A percentile compares a stretch with the other conserved stretches of the same genome.
Evolutionary conservation across 192 early-diverging fungal genomes (phyloP).

Genomic region (Hyaloraphidium curvatum): DNA sequence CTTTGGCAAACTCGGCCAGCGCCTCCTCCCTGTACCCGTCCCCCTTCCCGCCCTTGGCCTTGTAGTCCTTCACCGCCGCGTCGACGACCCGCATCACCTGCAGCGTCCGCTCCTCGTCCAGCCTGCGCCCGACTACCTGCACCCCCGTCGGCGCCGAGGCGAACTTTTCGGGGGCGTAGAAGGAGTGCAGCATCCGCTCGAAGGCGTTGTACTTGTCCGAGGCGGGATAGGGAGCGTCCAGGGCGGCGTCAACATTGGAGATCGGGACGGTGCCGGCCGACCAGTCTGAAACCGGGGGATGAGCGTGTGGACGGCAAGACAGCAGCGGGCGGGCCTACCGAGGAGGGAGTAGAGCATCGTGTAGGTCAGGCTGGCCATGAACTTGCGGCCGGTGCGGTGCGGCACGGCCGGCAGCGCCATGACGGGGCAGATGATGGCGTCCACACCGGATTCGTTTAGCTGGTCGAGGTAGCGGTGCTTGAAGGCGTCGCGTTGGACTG

Average conservation of each 20-base stretch:
- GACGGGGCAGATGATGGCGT: background rate
- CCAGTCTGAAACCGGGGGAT: too few relatives aligned
- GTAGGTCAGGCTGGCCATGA: background rate
- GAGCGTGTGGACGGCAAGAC: too few relatives aligned
- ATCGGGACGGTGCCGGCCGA: too few relatives aligned
- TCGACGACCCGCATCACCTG: background rate
- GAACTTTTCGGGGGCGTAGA: slow-evolving; percentile 1
- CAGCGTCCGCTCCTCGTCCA: background rate
- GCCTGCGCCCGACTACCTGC: background rate
- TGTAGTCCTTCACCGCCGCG: too few relatives aligned
- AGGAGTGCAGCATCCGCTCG: too few relatives aligned
- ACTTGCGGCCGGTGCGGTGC: background rate
- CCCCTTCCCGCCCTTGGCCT: too few relatives aligned
- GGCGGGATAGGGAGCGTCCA: too few relatives aligned
- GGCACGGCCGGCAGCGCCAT: background rate
- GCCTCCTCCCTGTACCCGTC: too few relatives aligned
- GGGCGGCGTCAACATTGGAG: too few relatives aligned
- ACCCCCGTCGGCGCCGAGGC: background rate
- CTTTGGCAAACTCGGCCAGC: too few relatives aligned
- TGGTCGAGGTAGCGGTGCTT: background rate
- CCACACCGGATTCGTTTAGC: background rate
- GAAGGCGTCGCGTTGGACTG: background rate
- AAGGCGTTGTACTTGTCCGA: too few relatives aligned
- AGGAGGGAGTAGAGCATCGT: background rate
- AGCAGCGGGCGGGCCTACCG: too few relatives aligned